Conservation (phyloP, 2,329 filamentous ascomycete species). For the Apiospora saccharicola region DNA sequence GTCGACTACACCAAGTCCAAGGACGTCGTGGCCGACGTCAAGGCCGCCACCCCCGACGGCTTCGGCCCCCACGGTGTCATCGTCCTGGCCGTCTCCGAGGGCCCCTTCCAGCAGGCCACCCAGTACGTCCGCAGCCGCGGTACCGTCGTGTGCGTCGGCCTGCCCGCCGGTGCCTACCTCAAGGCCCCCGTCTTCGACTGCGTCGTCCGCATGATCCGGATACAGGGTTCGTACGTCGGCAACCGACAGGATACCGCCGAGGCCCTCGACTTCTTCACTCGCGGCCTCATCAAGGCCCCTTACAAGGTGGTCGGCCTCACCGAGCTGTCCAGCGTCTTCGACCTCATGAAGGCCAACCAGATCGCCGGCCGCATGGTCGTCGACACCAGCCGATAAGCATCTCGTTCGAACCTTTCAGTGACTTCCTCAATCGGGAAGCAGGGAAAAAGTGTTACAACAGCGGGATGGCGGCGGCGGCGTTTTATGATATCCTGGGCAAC, state of each 20-base stretch:
- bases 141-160: slow-evolving; percentile 85
- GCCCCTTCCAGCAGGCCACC: slow-evolving; percentile 94
- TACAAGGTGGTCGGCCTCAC: slow-evolving; percentile 85
- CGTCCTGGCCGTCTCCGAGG: slow-evolving; percentile 85
- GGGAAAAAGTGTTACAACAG: neutral
- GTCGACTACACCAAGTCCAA: slow-evolving; percentile 82
- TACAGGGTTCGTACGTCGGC: slow-evolving; percentile 93
- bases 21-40: slow-evolving; percentile 85
- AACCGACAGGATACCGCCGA: slow-evolving; percentile 89
- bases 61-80: slow-evolving; percentile 88
- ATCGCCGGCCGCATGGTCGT: slow-evolving; percentile 83
- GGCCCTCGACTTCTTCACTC: slow-evolving; percentile 84
- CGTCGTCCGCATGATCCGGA: slow-evolving; percentile 83
- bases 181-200: slow-evolving; percentile 88
- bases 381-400: slow-evolving; percentile 69
- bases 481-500: slow-evolving; percentile 19
- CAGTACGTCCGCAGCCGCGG: slow-evolving; percentile 86
- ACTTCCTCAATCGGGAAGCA: neutral
- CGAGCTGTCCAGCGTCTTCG: slow-evolving; percentile 81
- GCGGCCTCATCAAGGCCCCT: slow-evolving; percentile 85
- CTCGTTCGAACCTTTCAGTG: neutral
- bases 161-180: slow-evolving; percentile 82
- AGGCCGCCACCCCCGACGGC: slow-evolving; percentile 79
- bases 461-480: neutral
- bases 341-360: slow-evolving; percentile 73